A percentile compares a stretch with the other conserved stretches of the same genome.
phyloP scores from a whole-genome alignment of 768 basidiomycete genomes.

The Pleurotus cornucopiae region DNA sequence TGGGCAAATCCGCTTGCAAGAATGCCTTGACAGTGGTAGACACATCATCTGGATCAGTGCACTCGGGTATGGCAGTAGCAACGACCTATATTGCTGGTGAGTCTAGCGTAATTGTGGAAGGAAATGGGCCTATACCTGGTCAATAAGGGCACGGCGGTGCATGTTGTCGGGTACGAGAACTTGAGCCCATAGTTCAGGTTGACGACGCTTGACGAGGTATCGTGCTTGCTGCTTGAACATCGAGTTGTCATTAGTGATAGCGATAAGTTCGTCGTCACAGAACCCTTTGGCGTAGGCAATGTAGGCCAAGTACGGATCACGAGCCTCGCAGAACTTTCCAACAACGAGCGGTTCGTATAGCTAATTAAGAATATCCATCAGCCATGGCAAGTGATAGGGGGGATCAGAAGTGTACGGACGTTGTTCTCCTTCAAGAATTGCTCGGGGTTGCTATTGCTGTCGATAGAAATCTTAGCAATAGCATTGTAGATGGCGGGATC shows the following conservation, averaged over 20 bases:
- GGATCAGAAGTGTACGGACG: constrained; percentile 42
- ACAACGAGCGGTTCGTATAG: constrained; percentile 95
- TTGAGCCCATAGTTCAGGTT: constrained; percentile 94
- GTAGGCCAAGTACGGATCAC: constrained; percentile 97
- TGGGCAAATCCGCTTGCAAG: constrained; percentile 93
- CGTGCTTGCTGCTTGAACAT: constrained; percentile 99
- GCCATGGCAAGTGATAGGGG: neutral
- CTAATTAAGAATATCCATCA: constrained; percentile 29
- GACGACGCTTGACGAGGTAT: constrained; percentile 94
- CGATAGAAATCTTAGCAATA: constrained; percentile 97
- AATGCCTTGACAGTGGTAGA: constrained; percentile 98
- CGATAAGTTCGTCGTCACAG: constrained; percentile 95
- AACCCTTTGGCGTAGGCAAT: constrained; percentile 99
- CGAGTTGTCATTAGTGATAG: constrained; percentile 96
- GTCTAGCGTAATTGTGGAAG: neutral
- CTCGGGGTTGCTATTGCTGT: constrained; percentile 98
- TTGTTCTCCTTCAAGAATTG: constrained; percentile 98
- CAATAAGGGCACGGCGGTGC: constrained; percentile 89
- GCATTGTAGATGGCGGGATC: constrained; percentile 96
- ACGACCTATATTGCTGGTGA: constrained; percentile 53
- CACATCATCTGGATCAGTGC: constrained; percentile 97
- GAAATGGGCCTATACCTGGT: constrained; percentile 56
- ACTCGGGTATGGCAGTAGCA: constrained; percentile 93
- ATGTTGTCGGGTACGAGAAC: constrained; percentile 87
- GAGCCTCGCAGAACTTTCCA: constrained; percentile 98